These are phyloP conservation scores for Crassisporium funariophilum DNA, from an alignment of 768 basidiomycete genomes.

Conservation along the genomic window DNA sequence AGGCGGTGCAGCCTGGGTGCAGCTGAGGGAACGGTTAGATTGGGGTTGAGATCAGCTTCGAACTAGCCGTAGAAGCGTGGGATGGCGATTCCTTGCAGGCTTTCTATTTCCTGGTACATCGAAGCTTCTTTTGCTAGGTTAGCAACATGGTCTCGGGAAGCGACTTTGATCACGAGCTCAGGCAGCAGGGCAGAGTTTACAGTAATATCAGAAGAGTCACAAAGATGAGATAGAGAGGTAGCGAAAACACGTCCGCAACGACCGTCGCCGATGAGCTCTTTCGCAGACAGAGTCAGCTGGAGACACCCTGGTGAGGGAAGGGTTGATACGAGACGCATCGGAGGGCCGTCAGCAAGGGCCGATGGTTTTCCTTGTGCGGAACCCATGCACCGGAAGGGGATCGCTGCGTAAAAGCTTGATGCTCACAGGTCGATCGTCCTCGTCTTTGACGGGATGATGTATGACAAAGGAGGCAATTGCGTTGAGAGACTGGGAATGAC, in stretches of 20 bases:
- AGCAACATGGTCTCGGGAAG: slow-evolving; percentile 13
- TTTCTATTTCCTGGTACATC: slow-evolving; percentile 26
- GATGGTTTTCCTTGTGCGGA: slow-evolving; percentile 15
- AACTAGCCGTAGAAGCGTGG: slow-evolving; percentile 23
- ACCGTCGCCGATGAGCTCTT: slow-evolving; percentile 18
- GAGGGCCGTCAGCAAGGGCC: slow-evolving; percentile 20
- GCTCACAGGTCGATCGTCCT: background rate
- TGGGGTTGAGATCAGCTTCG: slow-evolving; percentile 12
- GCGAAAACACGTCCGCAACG: slow-evolving; percentile 21
- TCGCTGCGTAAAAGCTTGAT: slow-evolving; percentile 3
- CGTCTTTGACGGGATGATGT: background rate
- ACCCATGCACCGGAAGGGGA: slow-evolving; percentile 10
- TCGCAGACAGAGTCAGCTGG: slow-evolving; percentile 11
- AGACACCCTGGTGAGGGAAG: slow-evolving; percentile 15
- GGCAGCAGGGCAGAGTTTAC: slow-evolving; percentile 14
- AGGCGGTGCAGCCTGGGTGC: background rate
- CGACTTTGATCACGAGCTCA: slow-evolving; percentile 21
- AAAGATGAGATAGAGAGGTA: slow-evolving; percentile 7
- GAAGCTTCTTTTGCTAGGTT: slow-evolving; percentile 18
- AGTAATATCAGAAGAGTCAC: slow-evolving; percentile 1
- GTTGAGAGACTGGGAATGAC: background rate
- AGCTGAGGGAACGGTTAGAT: slow-evolving; percentile 2
- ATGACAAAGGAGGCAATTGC: slow-evolving; percentile 1
- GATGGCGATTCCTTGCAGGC: slow-evolving; percentile 23
- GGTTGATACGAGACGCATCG: slow-evolving; percentile 16